These are phyloP conservation scores for Vachellia pachyceras DNA, from an alignment of 306 rosid species.

Conservation along the genomic window DNA sequence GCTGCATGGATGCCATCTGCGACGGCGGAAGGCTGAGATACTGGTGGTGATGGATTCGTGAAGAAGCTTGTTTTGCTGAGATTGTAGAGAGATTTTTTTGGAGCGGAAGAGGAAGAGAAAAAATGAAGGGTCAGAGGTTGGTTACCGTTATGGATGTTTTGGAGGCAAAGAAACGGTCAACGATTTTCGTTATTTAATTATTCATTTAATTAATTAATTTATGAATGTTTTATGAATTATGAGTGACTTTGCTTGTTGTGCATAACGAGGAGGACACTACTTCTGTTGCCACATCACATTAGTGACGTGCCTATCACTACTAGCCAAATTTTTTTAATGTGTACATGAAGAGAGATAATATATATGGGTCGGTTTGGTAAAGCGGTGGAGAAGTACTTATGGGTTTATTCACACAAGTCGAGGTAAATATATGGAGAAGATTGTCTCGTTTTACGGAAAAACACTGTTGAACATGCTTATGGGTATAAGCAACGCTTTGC, in stretches of 20 bases:
- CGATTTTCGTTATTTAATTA: neutral
- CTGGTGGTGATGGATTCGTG: neutral
- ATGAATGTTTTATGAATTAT: neutral
- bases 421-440: too few species aligned
- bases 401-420: too few species aligned
- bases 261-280: neutral
- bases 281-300: neutral
- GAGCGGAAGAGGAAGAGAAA: conserved; percentile 36
- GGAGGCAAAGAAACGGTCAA: conserved; percentile 49
- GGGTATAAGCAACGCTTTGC: too few species aligned
- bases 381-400: too few species aligned
- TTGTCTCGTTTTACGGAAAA: too few species aligned
- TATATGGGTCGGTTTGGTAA: too few species aligned
- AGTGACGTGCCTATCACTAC: conserved; percentile 10
- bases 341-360: too few species aligned
- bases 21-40: neutral
- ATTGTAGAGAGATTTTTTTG: neutral
- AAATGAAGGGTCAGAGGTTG: conserved; percentile 23
- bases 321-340: too few species aligned
- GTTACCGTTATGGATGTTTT: conserved; percentile 29
- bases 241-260: neutral
- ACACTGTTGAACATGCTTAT: too few species aligned
- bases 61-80: neutral
- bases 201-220: too few species aligned
- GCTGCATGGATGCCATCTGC: conserved; percentile 59